Percentiles rank a stretch among this genome's conserved stretches.
Conservation (phyloP, 176 grass and related monocot genomes). For the Pontederia paniculata region DNA sequence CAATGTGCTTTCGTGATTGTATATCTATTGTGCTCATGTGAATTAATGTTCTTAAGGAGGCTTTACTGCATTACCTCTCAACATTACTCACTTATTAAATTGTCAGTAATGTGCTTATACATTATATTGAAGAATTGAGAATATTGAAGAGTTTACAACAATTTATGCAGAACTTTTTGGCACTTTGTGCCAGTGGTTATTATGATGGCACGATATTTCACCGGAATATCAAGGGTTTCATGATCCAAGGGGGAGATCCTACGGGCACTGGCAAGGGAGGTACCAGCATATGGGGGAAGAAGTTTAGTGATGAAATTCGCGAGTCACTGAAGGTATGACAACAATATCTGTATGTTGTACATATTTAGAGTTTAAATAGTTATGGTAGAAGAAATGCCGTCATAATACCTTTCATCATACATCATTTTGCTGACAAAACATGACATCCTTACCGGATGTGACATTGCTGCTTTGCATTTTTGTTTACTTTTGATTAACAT, state of each 20-base stretch:
- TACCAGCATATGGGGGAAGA: constrained; percentile 70
- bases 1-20: no score
- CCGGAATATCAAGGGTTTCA: constrained; percentile 97
- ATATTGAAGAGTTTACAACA: neutral
- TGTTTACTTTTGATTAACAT: no score
- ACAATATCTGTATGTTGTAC: no score
- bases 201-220: constrained; percentile 94
- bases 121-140: no score
- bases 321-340: constrained; percentile 18
- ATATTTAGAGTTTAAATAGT: neutral
- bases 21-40: no score
- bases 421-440: neutral
- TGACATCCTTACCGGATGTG: neutral
- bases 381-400: neutral
- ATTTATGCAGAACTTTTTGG: constrained; percentile 73
- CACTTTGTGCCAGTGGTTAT: constrained; percentile 80
- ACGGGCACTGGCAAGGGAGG: constrained; percentile 87
- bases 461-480: neutral
- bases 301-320: constrained; percentile 86
- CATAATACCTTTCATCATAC: neutral
- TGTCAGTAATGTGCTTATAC: no score
- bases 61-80: no score
- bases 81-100: no score
- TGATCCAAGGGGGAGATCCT: constrained; percentile 95
- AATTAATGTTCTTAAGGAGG: no score